Percentiles rank a stretch among this genome's conserved stretches.
Conservation (phyloP, 345 rosid genomes). For the Eucalyptus brandiana region DNA sequence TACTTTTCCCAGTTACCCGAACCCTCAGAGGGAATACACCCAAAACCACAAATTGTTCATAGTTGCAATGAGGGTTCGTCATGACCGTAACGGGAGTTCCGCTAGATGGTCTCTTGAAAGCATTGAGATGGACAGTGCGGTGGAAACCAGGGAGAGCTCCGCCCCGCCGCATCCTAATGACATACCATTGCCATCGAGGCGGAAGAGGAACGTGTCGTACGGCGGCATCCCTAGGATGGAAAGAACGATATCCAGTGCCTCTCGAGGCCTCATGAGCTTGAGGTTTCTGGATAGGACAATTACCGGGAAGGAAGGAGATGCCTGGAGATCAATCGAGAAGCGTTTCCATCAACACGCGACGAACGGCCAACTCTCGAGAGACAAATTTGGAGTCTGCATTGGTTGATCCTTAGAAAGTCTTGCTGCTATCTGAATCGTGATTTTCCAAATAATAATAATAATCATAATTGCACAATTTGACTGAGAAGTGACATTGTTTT, state of each 20-base stretch:
- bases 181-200: conserved; percentile 6
- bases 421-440: not conserved
- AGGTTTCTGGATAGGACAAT: conserved; percentile 72
- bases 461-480: not conserved
- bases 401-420: conserved; percentile 16
- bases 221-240: conserved; percentile 9
- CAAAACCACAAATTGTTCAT: not conserved
- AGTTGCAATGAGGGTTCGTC: not conserved
- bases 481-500: not conserved
- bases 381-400: conserved; percentile 68
- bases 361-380: conserved; percentile 37
- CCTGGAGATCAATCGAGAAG: conserved; percentile 67
- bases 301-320: conserved; percentile 70
- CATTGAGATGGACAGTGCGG: conserved; percentile 34
- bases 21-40: not conserved
- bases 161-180: not conserved
- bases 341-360: conserved; percentile 54
- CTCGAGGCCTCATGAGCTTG: conserved; percentile 69
- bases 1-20: not conserved
- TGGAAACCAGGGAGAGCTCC: not conserved
- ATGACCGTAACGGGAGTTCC: conserved; percentile 1
- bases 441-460: not conserved
- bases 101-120: conserved; percentile 42
- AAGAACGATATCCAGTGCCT: conserved; percentile 30
- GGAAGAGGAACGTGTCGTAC: conserved; percentile 15